A percentile compares a stretch with the other conserved stretches of the same genome.
These are phyloP conservation scores for Pyronema omphalodes DNA, from an alignment of 495 filamentous ascomycete species.

Conservation along the genomic window DNA sequence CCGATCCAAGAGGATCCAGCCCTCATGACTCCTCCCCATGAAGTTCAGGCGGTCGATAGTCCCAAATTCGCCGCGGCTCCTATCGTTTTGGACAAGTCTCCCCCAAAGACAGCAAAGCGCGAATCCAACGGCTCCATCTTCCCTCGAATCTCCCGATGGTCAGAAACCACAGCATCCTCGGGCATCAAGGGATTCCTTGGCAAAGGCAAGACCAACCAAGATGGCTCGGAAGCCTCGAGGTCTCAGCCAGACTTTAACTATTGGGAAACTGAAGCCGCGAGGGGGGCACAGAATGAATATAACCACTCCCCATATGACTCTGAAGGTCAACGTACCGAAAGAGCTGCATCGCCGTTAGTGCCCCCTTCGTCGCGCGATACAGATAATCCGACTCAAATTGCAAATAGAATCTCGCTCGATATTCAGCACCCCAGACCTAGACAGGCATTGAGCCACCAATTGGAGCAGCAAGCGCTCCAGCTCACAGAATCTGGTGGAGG, in stretches of 20 bases:
- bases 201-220: slow-evolving; percentile 16
- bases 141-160: slow-evolving; percentile 92
- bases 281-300: background rate
- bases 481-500: slow-evolving; percentile 13
- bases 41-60: slow-evolving; percentile 49
- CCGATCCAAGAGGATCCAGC: slow-evolving; percentile 31
- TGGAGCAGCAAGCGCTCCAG: slow-evolving; percentile 22
- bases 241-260: slow-evolving; percentile 21
- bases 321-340: slow-evolving; percentile 13
- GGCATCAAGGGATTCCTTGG: slow-evolving; percentile 24
- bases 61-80: slow-evolving; percentile 35
- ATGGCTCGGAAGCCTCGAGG: slow-evolving; percentile 20
- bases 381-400: slow-evolving; percentile 22
- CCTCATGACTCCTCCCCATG: slow-evolving; percentile 36
- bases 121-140: slow-evolving; percentile 79
- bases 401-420: slow-evolving; percentile 22
- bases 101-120: slow-evolving; percentile 70
- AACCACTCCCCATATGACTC: slow-evolving; percentile 8
- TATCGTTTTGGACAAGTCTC: slow-evolving; percentile 47
- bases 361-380: slow-evolving; percentile 22
- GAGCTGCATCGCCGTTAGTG: slow-evolving; percentile 14
- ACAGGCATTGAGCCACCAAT: slow-evolving; percentile 20
- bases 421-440: slow-evolving; percentile 24
- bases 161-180: slow-evolving; percentile 83
- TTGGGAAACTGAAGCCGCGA: slow-evolving; percentile 18